A percentile compares a stretch with the other conserved stretches of the same genome.
Conservation (phyloP, 306 rosid species). For the Fagus sylvatica region DNA sequence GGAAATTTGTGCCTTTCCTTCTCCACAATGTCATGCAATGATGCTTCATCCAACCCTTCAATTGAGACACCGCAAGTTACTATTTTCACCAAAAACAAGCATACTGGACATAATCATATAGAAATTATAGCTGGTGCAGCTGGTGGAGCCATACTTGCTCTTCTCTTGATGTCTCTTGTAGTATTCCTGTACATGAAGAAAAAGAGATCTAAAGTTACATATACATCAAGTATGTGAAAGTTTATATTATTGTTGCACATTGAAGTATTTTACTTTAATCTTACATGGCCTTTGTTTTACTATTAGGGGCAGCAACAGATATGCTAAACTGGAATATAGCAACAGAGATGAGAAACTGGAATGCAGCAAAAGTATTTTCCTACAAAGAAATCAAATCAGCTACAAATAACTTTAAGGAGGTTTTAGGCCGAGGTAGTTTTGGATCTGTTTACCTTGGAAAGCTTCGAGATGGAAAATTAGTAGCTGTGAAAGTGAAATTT, state of each 20-base stretch:
- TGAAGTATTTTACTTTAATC: neutral
- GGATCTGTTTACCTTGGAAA: slow-evolving; percentile 91
- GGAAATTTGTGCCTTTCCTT: slow-evolving; percentile 81
- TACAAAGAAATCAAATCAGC: slow-evolving; percentile 85
- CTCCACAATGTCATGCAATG: slow-evolving; percentile 63
- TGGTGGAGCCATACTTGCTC: slow-evolving; percentile 55
- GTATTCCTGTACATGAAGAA: slow-evolving; percentile 48
- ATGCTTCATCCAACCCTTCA: slow-evolving; percentile 52
- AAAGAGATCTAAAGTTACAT: slow-evolving; percentile 45
- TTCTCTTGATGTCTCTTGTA: slow-evolving; percentile 42
- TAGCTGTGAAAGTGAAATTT: slow-evolving; percentile 89
- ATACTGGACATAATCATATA: slow-evolving; percentile 37
- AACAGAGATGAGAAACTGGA: slow-evolving; percentile 77
- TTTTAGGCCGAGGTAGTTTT: slow-evolving; percentile 86
- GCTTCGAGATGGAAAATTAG: slow-evolving; percentile 66
- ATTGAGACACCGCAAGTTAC: slow-evolving; percentile 83
- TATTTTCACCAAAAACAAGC: slow-evolving; percentile 47
- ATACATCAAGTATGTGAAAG: slow-evolving; percentile 51
- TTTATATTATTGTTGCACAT: neutral
- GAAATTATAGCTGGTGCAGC: slow-evolving; percentile 50
- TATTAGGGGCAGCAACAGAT: slow-evolving; percentile 50
- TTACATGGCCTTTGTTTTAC: slow-evolving; percentile 5
- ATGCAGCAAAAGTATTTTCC: slow-evolving; percentile 66
- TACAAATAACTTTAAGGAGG: slow-evolving; percentile 76
- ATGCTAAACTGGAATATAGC: slow-evolving; percentile 80